Base-by-base conservation (phyloP, 1,284 basidiomycete species). In the Inonotus obliquus region DNA sequence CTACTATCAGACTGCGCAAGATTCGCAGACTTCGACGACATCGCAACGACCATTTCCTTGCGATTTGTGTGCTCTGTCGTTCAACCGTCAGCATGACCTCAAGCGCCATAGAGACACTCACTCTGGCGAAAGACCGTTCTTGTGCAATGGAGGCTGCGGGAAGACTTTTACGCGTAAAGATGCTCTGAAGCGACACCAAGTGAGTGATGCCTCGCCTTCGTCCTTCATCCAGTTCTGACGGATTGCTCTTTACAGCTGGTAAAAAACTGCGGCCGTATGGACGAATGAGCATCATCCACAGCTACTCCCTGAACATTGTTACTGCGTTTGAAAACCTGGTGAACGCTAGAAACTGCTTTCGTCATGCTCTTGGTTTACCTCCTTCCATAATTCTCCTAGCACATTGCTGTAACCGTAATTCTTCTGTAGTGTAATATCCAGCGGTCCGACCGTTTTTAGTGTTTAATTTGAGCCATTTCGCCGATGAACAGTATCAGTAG, bases 151-250 rank as follows among this genome's bases (percentile, higher is more conserved):
- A 13, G 86, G 86, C 44, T 91, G 89, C 65, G 87, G 87, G 56
- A 91, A 91, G 77, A 90, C 88, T 1, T 91, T 91, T 70, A 91
- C 89, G 54, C 81, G 89, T 67, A 91, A 91, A 74, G 89, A 91
- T 69, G 89, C 89, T 25, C 73, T 91, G 68, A 91, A 91, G 75
- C 81, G 89, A 65, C 89, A 91, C 71, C 89, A 91, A 82, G 89
- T 83, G 66, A 62, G 80, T 70, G 17, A 35, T 54, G 19, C 25
- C 27, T 54, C 39, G 29, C 37, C 32, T 51, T 35, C 48, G 51
- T 56, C 55, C 13, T n/a, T 65, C 65, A 39, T 57, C 48, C 19
- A 48, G 44, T 71, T 17, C 57, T 59, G 32, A 59, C 23, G 62
- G 69, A 63, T 58, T 41, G 59, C 64, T 63, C 59, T 69, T 41